Evolutionary conservation across 306 rosid genomes (phyloP).

Genomic region (Vigna reflexopilosa): DNA sequence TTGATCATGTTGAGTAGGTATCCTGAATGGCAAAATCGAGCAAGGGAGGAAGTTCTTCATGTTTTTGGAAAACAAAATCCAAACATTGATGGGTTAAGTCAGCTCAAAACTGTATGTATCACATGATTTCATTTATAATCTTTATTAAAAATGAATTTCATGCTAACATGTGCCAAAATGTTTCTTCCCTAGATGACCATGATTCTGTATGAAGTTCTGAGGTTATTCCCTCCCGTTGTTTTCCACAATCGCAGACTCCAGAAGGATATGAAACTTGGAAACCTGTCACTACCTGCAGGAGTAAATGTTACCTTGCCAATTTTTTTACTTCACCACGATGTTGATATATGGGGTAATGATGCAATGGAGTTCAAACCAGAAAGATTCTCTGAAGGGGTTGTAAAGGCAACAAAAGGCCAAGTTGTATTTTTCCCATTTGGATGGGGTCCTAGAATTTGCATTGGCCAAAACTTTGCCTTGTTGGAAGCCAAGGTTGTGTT

Average conservation of each 20-base stretch:
- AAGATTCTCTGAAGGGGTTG: slow-evolving; percentile 51
- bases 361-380: slow-evolving; percentile 50
- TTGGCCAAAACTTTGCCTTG: slow-evolving; percentile 48
- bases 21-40: slow-evolving; percentile 1
- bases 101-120: slow-evolving; percentile 31
- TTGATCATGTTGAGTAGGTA: background rate
- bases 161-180: background rate
- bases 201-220: slow-evolving; percentile 65
- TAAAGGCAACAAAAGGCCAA: slow-evolving; percentile 38
- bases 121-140: background rate
- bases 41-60: background rate
- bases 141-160: background rate
- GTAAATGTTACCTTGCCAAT: slow-evolving; percentile 13
- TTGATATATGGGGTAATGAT: slow-evolving; percentile 46
- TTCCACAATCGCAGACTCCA: background rate
- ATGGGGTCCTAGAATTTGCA: slow-evolving; percentile 10
- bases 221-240: slow-evolving; percentile 51
- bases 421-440: slow-evolving; percentile 36
- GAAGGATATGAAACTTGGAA: slow-evolving; percentile 39
- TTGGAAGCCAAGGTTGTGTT: slow-evolving; percentile 55
- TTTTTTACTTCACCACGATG: slow-evolving; percentile 42
- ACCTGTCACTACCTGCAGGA: slow-evolving; percentile 25
- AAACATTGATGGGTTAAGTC: background rate
- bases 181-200: slow-evolving; percentile 51
- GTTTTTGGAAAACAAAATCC: background rate